Conservation (phyloP, 768 basidiomycete species). For the Gloeophyllum trabeum region DNA sequence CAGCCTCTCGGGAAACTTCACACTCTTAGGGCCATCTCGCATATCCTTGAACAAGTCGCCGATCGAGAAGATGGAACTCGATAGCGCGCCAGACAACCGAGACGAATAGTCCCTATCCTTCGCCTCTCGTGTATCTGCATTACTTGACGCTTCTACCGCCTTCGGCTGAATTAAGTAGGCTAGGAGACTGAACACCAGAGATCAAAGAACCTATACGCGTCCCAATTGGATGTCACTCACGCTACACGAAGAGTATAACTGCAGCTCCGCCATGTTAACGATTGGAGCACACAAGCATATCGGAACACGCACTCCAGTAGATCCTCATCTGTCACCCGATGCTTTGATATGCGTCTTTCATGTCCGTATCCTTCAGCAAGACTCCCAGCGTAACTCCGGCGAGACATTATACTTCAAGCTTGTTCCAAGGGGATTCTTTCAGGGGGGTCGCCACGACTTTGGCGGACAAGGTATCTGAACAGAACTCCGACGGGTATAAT, state of each 20-base stretch:
- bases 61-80: conserved; percentile 43
- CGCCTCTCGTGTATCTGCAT: conserved; percentile 21
- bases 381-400: too few species aligned
- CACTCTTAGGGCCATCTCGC: conserved; percentile 69
- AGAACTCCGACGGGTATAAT: too few species aligned
- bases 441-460: too few species aligned
- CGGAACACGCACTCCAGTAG: conserved; percentile 63
- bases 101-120: conserved; percentile 58
- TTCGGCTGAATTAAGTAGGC: conserved; percentile 62
- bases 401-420: too few species aligned
- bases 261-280: conserved; percentile 7
- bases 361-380: too few species aligned
- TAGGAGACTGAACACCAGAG: conserved; percentile 40
- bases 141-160: conserved; percentile 18
- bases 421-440: too few species aligned
- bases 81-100: conserved; percentile 52
- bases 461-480: too few species aligned
- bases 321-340: conserved; percentile 77
- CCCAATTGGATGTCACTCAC: conserved; percentile 33
- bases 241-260: conserved; percentile 80
- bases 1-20: conserved; percentile 91
- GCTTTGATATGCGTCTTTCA: conserved; percentile 62
- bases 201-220: neutral
- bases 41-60: conserved; percentile 76
- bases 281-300: conserved; percentile 5